Conservation (phyloP, 805 yeast species). For the Cyberlindnera subsufficiens region DNA sequence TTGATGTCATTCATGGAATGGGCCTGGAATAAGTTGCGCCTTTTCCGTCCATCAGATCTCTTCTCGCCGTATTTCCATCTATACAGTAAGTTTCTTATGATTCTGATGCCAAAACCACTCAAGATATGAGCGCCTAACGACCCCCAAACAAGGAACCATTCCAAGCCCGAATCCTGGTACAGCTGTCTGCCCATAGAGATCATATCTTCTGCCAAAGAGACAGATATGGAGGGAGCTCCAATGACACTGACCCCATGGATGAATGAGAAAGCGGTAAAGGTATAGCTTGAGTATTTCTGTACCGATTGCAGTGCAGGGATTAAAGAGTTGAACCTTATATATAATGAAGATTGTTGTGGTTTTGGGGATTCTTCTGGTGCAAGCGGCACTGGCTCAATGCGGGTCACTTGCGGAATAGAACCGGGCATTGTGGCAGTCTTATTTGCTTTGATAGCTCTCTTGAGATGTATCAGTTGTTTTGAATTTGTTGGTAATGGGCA, state of each 20-base stretch:
- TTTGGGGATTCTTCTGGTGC: too few relatives aligned
- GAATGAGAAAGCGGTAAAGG: constrained; percentile 49
- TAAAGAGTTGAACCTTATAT: not conserved
- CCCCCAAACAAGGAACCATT: constrained; percentile 41
- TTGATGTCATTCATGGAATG: constrained; percentile 3
- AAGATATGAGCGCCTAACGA: constrained; percentile 42
- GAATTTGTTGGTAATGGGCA: too few relatives aligned
- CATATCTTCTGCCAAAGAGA: constrained; percentile 42
- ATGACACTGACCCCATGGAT: constrained; percentile 53
- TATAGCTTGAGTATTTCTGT: constrained; percentile 59
- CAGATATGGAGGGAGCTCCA: constrained; percentile 45
- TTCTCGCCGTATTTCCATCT: constrained; percentile 19
- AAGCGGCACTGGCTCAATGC: too few relatives aligned
- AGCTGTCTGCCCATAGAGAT: constrained; percentile 56
- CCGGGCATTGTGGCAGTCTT: too few relatives aligned
- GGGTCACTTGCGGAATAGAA: too few relatives aligned
- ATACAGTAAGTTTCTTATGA: constrained; percentile 28
- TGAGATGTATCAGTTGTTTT: too few relatives aligned
- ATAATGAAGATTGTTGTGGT: not conserved
- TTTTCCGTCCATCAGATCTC: constrained; percentile 3
- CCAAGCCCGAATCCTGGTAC: constrained; percentile 51
- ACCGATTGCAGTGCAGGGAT: constrained; percentile 5
- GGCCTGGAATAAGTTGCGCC: not conserved
- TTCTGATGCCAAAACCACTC: constrained; percentile 45
- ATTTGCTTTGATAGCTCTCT: too few relatives aligned